phyloP scores from a whole-genome alignment of 768 basidiomycete genomes.

The Pleurotus cornucopiae region DNA sequence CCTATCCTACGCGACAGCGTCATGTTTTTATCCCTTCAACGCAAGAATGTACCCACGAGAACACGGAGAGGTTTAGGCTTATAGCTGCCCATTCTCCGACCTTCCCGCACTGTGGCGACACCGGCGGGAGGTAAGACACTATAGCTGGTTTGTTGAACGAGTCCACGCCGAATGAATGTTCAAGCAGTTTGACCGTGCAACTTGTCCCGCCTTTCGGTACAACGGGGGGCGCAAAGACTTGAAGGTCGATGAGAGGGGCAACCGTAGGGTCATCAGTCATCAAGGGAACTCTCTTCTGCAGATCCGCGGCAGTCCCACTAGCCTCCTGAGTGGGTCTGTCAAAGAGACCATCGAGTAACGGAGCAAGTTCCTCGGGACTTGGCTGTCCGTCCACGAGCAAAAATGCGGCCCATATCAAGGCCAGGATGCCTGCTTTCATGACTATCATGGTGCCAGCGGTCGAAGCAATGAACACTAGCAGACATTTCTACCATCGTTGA shows the following conservation, averaged over 20 bases:
- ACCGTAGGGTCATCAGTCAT: conserved; percentile 22
- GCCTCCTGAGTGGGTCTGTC: background rate
- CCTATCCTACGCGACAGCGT: conserved; percentile 31
- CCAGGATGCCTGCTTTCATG: background rate
- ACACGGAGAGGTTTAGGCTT: conserved; percentile 54
- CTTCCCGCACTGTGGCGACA: conserved; percentile 40
- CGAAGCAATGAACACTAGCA: background rate
- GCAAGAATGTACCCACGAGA: conserved; percentile 25
- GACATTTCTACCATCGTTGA: background rate
- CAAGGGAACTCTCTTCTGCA: conserved; percentile 22
- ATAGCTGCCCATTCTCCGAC: conserved; percentile 57
- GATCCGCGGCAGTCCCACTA: background rate
- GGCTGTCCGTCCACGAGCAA: conserved; percentile 13
- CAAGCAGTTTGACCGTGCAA: conserved; percentile 21
- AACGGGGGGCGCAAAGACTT: conserved; percentile 26
- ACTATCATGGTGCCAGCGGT: background rate
- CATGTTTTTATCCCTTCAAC: background rate
- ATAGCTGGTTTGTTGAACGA: conserved; percentile 24
- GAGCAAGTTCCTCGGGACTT: conserved; percentile 16
- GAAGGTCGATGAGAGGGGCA: conserved; percentile 23
- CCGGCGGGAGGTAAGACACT: conserved; percentile 40
- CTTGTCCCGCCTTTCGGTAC: conserved; percentile 19
- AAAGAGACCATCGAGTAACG: conserved; percentile 17
- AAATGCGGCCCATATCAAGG: background rate
- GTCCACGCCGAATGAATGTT: conserved; percentile 26